Evolutionary conservation across 2,329 filamentous ascomycete genomes (phyloP), one percentile per base, ranked within the genome.

Genomic region (Aureobasidium sp.): DNA sequence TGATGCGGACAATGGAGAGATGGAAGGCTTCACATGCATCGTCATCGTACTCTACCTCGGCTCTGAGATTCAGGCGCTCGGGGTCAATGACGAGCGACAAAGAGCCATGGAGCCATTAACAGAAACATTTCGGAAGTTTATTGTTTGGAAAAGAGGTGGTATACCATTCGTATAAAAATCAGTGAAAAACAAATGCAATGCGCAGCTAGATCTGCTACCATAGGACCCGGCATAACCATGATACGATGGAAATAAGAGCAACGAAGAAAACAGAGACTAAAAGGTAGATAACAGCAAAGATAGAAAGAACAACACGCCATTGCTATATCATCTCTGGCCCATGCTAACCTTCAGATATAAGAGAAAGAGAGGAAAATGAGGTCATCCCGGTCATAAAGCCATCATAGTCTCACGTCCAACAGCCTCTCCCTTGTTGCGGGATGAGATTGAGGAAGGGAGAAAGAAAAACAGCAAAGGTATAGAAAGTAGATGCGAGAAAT

Each of bases 321-420:
- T 59, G 55, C 55, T 59, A 59, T 59, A 59, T 59, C 55, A 50
- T 50, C 57, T 49, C 36, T 49, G 57, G 45, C 34, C 53, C 45
- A 59, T 59, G 57, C 57, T 59, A 59, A 59, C 44, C 57, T 36
- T 59, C 57, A 41, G 7, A 59, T 49, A 50, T 50, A 49, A 59
- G 27, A 58, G 36, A 50, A 29, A 42, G 44, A 45, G 45, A 50
- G 21, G 57, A 48, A 44, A 58, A 37, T 34, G 25, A 50, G 39
- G 57, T 59, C 57, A 34, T 59, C 57, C 57, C 57, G 54, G 45
- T 59, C 57, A 59, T 59, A 50, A 58, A 59, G 57, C 57, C 57
- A 50, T 59, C 44, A 59, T 59, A 42, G 37, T 49, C 57, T 59
- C 45, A 21, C 27, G 13, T 36, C 29, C 44, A 16, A 25, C 57